Conservation (phyloP, 2,329 filamentous ascomycete species). For the Cordyceps farinosa region DNA sequence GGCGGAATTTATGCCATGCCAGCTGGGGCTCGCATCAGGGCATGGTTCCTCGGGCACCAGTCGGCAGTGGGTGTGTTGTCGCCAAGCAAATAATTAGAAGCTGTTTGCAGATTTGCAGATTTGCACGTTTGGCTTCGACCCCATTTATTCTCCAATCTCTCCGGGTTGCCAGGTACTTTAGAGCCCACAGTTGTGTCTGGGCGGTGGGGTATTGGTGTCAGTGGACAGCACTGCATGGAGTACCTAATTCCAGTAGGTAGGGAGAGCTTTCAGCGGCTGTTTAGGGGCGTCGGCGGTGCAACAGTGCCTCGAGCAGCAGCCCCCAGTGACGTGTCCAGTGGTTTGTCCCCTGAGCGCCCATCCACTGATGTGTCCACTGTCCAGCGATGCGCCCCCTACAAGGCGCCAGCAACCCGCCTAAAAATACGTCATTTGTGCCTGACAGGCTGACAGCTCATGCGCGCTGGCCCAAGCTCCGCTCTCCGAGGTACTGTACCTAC, state of each 20-base stretch:
- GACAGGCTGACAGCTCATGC: constrained; percentile 1
- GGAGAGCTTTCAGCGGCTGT: neutral
- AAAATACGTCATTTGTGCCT: constrained; percentile 16
- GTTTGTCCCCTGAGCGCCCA: no score
- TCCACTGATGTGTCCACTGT: no score
- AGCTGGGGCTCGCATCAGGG: neutral
- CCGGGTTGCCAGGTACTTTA: no score
- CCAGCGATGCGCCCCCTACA: no score
- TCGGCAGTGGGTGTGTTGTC: neutral
- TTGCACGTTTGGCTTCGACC: neutral
- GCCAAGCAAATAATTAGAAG: neutral
- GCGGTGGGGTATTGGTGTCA: constrained; percentile 7
- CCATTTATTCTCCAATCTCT: neutral
- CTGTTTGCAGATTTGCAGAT: constrained; percentile 12
- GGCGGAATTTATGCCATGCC: neutral
- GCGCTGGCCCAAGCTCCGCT: constrained; percentile 10
- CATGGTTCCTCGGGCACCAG: neutral
- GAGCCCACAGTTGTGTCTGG: constrained; percentile 6
- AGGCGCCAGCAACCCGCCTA: neutral
- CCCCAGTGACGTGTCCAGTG: no score
- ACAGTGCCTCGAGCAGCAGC: no score
- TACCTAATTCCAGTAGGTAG: neutral
- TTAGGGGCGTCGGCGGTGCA: neutral
- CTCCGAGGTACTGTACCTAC: neutral
- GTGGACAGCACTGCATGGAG: neutral